These are phyloP conservation scores for Pilaira anomala DNA, from an alignment of 192 early-diverging fungal species.

Conservation along the genomic window DNA sequence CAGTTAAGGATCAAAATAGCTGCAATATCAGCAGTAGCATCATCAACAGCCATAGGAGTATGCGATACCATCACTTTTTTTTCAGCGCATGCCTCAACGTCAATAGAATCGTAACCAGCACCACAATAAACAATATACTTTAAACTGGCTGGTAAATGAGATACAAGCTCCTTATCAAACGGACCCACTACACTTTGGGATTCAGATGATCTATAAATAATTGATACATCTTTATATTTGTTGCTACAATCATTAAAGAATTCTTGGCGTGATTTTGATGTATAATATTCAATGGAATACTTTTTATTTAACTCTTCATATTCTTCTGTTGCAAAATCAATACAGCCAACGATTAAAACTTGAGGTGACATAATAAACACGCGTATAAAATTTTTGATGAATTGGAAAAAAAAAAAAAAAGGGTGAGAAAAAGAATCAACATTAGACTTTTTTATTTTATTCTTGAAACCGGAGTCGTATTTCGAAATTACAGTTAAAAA, in stretches of 20 bases:
- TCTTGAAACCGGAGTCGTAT: no score
- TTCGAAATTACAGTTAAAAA: no score
- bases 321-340: slow-evolving; percentile 25
- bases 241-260: slow-evolving; percentile 28
- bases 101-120: slow-evolving; percentile 42
- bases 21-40: slow-evolving; percentile 45
- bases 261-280: slow-evolving; percentile 30
- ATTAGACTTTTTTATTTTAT: no score
- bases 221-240: slow-evolving; percentile 28
- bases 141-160: slow-evolving; percentile 28
- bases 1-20: slow-evolving; percentile 47
- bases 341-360: slow-evolving; percentile 28
- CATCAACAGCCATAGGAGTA: slow-evolving; percentile 41
- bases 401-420: no score
- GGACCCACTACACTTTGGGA: slow-evolving; percentile 26
- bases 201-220: slow-evolving; percentile 23
- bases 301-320: slow-evolving; percentile 18
- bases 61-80: slow-evolving; percentile 42
- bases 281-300: slow-evolving; percentile 21
- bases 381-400: no score
- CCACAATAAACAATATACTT: slow-evolving; percentile 28
- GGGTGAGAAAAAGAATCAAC: no score
- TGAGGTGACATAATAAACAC: not conserved
- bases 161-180: slow-evolving; percentile 36
- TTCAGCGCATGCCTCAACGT: slow-evolving; percentile 33